phyloP scores from a whole-genome alignment of 2,329 filamentous ascomycete genomes.

The Dothidotthia symphoricarpi region DNA sequence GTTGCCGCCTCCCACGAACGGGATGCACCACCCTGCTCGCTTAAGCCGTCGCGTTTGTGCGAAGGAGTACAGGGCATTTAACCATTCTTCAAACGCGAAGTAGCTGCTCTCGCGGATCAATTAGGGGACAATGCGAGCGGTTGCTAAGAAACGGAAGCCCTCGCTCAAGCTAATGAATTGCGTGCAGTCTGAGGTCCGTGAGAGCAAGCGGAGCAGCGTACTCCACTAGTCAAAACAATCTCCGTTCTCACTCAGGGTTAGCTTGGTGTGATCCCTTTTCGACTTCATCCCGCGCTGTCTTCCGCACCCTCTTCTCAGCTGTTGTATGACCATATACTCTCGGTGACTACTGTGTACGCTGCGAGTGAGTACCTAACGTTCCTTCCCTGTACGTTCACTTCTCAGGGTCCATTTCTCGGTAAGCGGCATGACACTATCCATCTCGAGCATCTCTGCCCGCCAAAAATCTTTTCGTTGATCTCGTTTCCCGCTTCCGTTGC shows the following conservation, averaged over 20 bases:
- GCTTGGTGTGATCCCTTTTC: constrained; percentile 20
- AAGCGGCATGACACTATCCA: constrained; percentile 30
- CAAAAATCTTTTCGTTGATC: constrained; percentile 38
- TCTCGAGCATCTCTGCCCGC: constrained; percentile 29
- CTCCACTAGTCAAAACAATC: too few relatives aligned
- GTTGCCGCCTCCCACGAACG: too few relatives aligned
- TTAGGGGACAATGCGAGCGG: too few relatives aligned
- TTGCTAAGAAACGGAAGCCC: too few relatives aligned
- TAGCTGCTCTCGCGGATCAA: too few relatives aligned
- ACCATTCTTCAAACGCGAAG: too few relatives aligned
- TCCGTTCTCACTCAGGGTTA: background rate
- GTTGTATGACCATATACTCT: constrained; percentile 15
- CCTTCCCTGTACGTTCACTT: constrained; percentile 24
- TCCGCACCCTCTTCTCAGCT: constrained; percentile 23
- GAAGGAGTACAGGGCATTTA: too few relatives aligned
- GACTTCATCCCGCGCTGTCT: constrained; percentile 25
- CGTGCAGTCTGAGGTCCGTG: too few relatives aligned
- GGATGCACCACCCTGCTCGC: too few relatives aligned
- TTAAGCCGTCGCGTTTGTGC: too few relatives aligned
- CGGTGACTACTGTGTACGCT: constrained; percentile 26
- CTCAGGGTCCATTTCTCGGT: constrained; percentile 26
- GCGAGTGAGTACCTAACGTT: constrained; percentile 32
- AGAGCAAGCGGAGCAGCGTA: background rate
- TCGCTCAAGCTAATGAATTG: too few relatives aligned
- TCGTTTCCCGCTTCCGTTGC: constrained; percentile 30